Conservation (phyloP, 257 asterid species). For the Plantago elongata region DNA sequence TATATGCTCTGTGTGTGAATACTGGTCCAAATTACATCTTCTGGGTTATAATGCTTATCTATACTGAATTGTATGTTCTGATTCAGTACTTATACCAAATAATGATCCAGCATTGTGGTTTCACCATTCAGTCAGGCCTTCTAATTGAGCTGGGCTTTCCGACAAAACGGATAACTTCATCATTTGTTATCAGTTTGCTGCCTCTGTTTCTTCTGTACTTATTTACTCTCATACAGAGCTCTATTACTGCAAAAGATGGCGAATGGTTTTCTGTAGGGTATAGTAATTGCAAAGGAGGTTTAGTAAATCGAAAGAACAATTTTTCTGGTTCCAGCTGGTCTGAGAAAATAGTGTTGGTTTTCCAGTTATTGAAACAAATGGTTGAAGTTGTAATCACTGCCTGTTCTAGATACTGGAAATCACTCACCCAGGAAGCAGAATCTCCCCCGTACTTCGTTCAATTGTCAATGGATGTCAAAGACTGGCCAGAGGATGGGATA, state of each 20-base stretch:
- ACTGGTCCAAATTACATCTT: slow-evolving; percentile 89
- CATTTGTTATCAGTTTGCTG: slow-evolving; percentile 80
- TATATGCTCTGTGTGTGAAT: slow-evolving; percentile 90
- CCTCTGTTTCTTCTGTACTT: slow-evolving; percentile 90
- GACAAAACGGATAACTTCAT: slow-evolving; percentile 60
- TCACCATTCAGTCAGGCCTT: slow-evolving; percentile 58
- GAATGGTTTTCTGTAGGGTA: slow-evolving; percentile 80
- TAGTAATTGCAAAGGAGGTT: slow-evolving; percentile 43
- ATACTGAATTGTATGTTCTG: slow-evolving; percentile 78
- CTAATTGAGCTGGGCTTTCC: slow-evolving; percentile 84
- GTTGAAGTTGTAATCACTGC: slow-evolving; percentile 41
- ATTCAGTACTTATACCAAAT: slow-evolving; percentile 89
- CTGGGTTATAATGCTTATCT: slow-evolving; percentile 91
- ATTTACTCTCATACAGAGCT: slow-evolving; percentile 89
- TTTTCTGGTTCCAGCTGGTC: slow-evolving; percentile 46
- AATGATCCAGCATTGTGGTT: slow-evolving; percentile 91
- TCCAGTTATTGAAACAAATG: slow-evolving; percentile 39
- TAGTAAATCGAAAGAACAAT: slow-evolving; percentile 33
- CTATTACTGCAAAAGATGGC: slow-evolving; percentile 96
- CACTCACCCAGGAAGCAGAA: slow-evolving; percentile 96
- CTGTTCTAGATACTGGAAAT: slow-evolving; percentile 89
- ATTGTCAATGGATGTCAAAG: slow-evolving; percentile 79
- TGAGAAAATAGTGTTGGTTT: slow-evolving; percentile 44
- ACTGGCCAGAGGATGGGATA: slow-evolving; percentile 98
- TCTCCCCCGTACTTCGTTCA: slow-evolving; percentile 98